A percentile compares a stretch with the other conserved stretches of the same genome.
phyloP scores from a whole-genome alignment of 1,139 yeast species.

The Debaryomyces udenii region DNA sequence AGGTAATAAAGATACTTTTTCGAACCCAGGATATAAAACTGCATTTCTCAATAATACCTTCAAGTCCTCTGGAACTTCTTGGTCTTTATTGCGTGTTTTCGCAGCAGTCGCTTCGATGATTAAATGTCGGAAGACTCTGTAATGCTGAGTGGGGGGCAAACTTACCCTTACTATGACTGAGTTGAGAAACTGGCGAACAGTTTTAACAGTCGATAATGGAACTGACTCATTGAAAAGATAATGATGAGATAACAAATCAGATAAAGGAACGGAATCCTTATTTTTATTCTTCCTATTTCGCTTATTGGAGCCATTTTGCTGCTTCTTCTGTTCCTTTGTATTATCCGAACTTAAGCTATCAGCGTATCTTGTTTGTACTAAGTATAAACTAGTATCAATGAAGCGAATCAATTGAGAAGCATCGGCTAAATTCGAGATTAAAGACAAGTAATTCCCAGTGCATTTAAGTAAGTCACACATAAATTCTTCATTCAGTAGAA shows the following conservation, averaged over 20 bases:
- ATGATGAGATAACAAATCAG: slow-evolving; percentile 74
- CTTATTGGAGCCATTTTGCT: slow-evolving; percentile 14
- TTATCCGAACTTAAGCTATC: background rate
- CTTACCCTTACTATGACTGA: slow-evolving; percentile 51
- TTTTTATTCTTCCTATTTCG: slow-evolving; percentile 47
- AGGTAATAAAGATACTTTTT: slow-evolving; percentile 68
- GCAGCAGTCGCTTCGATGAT: slow-evolving; percentile 50
- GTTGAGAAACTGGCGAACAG: slow-evolving; percentile 53
- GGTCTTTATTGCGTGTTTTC: slow-evolving; percentile 28
- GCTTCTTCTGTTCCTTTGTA: background rate
- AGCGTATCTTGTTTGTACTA: slow-evolving; percentile 44
- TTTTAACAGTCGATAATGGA: slow-evolving; percentile 35
- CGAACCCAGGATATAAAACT: slow-evolving; percentile 66
- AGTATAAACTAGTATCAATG: slow-evolving; percentile 48
- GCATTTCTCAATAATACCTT: slow-evolving; percentile 50
- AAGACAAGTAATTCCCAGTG: slow-evolving; percentile 30
- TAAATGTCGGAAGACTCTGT: slow-evolving; percentile 60
- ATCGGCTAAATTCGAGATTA: slow-evolving; percentile 40
- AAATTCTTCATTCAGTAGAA: slow-evolving; percentile 37
- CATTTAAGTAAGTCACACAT: slow-evolving; percentile 32
- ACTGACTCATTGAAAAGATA: slow-evolving; percentile 54
- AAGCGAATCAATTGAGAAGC: slow-evolving; percentile 43
- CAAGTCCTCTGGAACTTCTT: slow-evolving; percentile 33
- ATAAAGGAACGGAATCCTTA: slow-evolving; percentile 50
- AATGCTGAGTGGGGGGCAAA: slow-evolving; percentile 65